Evolutionary conservation across 148 eudicot genomes (phyloP), one percentile per base, ranked within the genome.

Genomic region (Cornus florida): DNA sequence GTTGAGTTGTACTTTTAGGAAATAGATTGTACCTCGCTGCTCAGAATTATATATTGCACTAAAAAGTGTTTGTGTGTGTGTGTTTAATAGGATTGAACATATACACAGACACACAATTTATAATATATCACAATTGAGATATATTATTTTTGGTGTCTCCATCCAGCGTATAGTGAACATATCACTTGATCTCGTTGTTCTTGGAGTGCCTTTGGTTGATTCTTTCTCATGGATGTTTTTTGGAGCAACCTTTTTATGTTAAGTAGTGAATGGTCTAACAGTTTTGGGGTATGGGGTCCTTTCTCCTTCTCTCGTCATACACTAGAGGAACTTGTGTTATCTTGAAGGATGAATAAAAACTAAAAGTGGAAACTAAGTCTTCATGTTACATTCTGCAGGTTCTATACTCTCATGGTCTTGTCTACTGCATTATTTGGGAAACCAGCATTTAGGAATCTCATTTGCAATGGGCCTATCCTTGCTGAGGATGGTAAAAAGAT

Each of bases 401-500:
- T 96, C 79, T 96, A 96, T 78, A 96, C 98, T 75, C 92, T 94
- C 83, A 96, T 96, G 99, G 99, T 96, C 79, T 86, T 96, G 79
- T 96, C 99, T 39, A 96, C 99, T 65, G 99, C 98, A 66, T 90
- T 96, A 73, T 96, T 96, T 84, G 95, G 86, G 43, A 89, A 94
- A 79, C 99, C 98, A 72, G 99, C 99, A 67, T 96, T 96, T 71
- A 88, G 86, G 81, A 96, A 93, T 87, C 98, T 96, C 73, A 92
- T 96, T 74, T 96, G 99, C 92, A 96, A 93, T 85, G 99, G 99
- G 66, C 99, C 93, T 86, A 93, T 96, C 68, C 89, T 96, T 70
- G 99, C 98, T 60, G 98, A 94, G 85, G 99, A 96, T 85, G 99
- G 99, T 23, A 96, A 92, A 85, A 96, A 96, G 86, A 96, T 96